Evolutionary conservation across 169 alveolate species (phyloP).

Genomic region (Theileria annulata): DNA sequence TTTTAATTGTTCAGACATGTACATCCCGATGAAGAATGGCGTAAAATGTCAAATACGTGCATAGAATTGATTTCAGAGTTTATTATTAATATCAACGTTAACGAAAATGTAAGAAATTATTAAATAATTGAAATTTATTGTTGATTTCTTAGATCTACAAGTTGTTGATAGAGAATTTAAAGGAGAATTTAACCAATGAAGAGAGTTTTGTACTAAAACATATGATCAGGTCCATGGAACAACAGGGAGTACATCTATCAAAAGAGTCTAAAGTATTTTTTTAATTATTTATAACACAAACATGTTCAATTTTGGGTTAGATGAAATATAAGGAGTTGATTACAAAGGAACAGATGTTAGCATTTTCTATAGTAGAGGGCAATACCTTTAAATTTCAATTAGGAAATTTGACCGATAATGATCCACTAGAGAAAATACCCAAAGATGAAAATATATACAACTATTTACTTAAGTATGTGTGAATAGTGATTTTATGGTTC

Average conservation of each 20-base stretch:
- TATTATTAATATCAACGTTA: slow-evolving; percentile 69
- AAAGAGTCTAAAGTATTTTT: slow-evolving; percentile 43
- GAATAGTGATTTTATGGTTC: not conserved
- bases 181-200: slow-evolving; percentile 49
- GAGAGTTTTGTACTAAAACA: slow-evolving; percentile 69
- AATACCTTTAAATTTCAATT: slow-evolving; percentile 15
- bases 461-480: not conserved
- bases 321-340: slow-evolving; percentile 32
- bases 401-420: not conserved
- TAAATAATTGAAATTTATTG: not conserved
- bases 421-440: not conserved
- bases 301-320: slow-evolving; percentile 14
- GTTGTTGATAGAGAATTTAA: slow-evolving; percentile 32
- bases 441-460: not conserved
- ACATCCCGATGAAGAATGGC: slow-evolving; percentile 67
- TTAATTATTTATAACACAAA: slow-evolving; percentile 25
- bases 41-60: slow-evolving; percentile 67
- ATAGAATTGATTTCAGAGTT: slow-evolving; percentile 66
- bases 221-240: slow-evolving; percentile 77
- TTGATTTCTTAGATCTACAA: slow-evolving; percentile 56
- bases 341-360: slow-evolving; percentile 42
- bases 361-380: slow-evolving; percentile 29
- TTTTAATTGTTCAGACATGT: slow-evolving; percentile 47
- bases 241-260: slow-evolving; percentile 76
- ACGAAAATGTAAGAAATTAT: slow-evolving; percentile 44